Evolutionary conservation across 176 grass and related monocot genomes (phyloP).

Genomic region (Cenchrus purpureus): DNA sequence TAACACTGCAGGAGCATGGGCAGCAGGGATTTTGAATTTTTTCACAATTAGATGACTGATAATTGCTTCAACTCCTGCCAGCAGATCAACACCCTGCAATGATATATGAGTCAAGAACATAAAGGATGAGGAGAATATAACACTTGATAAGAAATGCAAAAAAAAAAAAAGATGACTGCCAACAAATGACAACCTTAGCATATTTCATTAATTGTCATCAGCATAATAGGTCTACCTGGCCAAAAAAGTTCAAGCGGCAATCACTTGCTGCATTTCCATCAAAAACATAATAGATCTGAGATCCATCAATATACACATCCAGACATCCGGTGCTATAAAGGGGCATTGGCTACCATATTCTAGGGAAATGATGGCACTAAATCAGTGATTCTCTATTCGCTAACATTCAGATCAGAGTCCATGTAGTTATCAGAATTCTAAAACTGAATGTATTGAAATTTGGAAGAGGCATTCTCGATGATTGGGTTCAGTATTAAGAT

Average conservation of each 20-base stretch:
- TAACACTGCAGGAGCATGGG: slow-evolving; percentile 82
- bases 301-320: not conserved
- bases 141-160: not conserved
- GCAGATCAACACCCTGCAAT: slow-evolving; percentile 84
- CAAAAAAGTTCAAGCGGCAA: too few relatives aligned
- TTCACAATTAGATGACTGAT: slow-evolving; percentile 92
- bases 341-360: not conserved
- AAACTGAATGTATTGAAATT: not conserved
- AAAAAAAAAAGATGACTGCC: not conserved
- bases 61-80: slow-evolving; percentile 88
- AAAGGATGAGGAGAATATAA: not conserved
- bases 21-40: slow-evolving; percentile 90
- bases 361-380: not conserved
- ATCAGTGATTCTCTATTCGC: not conserved
- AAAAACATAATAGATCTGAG: not conserved
- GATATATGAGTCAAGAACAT: slow-evolving; percentile 8
- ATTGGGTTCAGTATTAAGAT: not conserved
- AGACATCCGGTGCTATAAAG: not conserved
- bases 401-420: not conserved
- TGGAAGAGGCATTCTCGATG: not conserved
- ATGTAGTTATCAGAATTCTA: not conserved
- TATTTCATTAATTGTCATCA: not conserved
- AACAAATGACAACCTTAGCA: slow-evolving; percentile 8
- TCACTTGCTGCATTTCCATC: too few relatives aligned
- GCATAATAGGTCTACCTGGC: too few relatives aligned